These are phyloP conservation scores for Macrocybe gigantea DNA, from an alignment of 768 basidiomycete genomes.

Conservation along the genomic window DNA sequence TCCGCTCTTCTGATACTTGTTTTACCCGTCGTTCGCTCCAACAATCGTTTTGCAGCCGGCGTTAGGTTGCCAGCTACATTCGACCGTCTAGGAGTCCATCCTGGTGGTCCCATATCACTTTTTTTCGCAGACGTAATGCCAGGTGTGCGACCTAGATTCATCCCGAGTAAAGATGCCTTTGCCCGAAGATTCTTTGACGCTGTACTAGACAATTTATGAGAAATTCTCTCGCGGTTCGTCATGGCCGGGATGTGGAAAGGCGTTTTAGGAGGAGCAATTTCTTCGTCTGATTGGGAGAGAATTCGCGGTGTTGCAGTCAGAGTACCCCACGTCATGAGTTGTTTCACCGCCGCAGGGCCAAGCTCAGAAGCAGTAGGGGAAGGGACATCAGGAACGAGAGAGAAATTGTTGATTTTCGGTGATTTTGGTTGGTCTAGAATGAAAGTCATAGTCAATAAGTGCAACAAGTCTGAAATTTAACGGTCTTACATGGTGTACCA, in stretches of 20 bases:
- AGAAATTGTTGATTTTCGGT: slow-evolving; percentile 50
- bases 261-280: slow-evolving; percentile 42
- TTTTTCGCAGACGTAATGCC: slow-evolving; percentile 29
- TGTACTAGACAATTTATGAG: slow-evolving; percentile 72
- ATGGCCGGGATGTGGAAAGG: slow-evolving; percentile 79
- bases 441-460: slow-evolving; percentile 5
- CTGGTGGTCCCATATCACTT: slow-evolving; percentile 74
- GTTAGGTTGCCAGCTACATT: slow-evolving; percentile 74
- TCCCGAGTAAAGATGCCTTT: slow-evolving; percentile 61
- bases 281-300: slow-evolving; percentile 59
- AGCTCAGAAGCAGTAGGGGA: slow-evolving; percentile 82
- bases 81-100: slow-evolving; percentile 70
- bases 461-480: background rate
- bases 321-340: slow-evolving; percentile 98
- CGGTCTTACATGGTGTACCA: slow-evolving; percentile 78
- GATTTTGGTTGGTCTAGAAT: slow-evolving; percentile 57
- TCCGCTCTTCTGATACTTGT: slow-evolving; percentile 60
- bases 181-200: slow-evolving; percentile 78
- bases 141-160: slow-evolving; percentile 28
- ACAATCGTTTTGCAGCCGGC: slow-evolving; percentile 74
- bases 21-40: slow-evolving; percentile 67
- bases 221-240: slow-evolving; percentile 75
- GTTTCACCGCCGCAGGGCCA: slow-evolving; percentile 77
- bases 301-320: slow-evolving; percentile 88
- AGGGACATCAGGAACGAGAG: slow-evolving; percentile 80